Evolutionary conservation across 1,284 basidiomycete species (phyloP).

Genomic region (Schizophyllum amplum): DNA sequence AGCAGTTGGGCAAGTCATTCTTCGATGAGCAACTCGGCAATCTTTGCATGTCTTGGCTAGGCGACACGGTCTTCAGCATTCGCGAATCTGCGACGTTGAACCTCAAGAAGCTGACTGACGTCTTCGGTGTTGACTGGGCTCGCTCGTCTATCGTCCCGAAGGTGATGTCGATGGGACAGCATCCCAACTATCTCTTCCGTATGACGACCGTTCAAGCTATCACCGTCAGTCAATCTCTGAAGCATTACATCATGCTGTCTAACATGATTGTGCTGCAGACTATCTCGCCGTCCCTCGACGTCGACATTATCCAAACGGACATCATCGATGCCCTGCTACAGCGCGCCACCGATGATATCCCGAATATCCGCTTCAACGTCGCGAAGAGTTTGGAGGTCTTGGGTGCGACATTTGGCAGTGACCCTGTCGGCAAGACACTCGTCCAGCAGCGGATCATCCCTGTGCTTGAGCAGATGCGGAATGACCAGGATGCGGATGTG

Average conservation of each 20-base stretch:
- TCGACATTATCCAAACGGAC: constrained; percentile 79
- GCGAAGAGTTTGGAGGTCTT: constrained; percentile 91
- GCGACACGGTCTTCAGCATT: constrained; percentile 98
- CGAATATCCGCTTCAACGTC: constrained; percentile 99
- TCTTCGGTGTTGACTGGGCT: constrained; percentile 99
- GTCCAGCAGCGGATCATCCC: constrained; percentile 73
- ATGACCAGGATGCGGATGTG: constrained; percentile 93
- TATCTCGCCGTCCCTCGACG: constrained; percentile 87
- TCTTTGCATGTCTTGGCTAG: constrained; percentile 99
- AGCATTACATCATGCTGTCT: constrained; percentile 4
- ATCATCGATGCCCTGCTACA: constrained; percentile 84
- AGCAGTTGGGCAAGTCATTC: constrained; percentile 93
- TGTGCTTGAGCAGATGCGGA: constrained; percentile 80
- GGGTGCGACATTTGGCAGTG: constrained; percentile 59
- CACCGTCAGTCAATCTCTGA: constrained; percentile 54
- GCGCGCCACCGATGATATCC: constrained; percentile 88
- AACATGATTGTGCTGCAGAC: constrained; percentile 49
- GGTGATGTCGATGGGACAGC: constrained; percentile 95
- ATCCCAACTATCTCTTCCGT: constrained; percentile 96
- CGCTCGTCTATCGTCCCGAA: constrained; percentile 93
- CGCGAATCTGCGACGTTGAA: constrained; percentile 97
- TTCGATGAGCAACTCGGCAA: constrained; percentile 97
- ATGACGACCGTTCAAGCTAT: constrained; percentile 99
- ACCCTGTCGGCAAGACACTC: constrained; percentile 70
- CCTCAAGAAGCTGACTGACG: constrained; percentile 95